Evolutionary conservation across 2,329 filamentous ascomycete genomes (phyloP).

Genomic region (Pseudogymnoascus sp.): DNA sequence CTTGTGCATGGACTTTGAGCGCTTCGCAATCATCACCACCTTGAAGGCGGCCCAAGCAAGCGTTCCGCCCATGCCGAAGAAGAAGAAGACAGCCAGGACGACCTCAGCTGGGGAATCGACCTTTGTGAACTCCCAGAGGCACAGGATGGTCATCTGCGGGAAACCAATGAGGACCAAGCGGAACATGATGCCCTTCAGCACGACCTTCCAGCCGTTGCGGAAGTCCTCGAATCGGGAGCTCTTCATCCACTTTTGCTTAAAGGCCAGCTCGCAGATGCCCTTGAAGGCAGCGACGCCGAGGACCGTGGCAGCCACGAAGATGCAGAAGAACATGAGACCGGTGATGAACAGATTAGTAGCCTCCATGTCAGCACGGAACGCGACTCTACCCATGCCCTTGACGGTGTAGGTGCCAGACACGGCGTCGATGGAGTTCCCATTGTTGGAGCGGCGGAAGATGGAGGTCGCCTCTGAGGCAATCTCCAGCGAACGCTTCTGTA

Average conservation of each 20-base stretch:
- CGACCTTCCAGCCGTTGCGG: conserved; percentile 85
- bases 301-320: conserved; percentile 70
- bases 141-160: conserved; percentile 82
- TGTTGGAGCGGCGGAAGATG: conserved; percentile 36
- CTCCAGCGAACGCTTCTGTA: conserved; percentile 44
- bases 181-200: conserved; percentile 90
- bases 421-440: conserved; percentile 46
- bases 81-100: conserved; percentile 80
- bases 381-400: conserved; percentile 79
- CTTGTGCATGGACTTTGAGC: conserved; percentile 84
- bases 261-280: conserved; percentile 65
- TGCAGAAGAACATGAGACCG: conserved; percentile 77
- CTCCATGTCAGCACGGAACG: conserved; percentile 78
- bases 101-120: conserved; percentile 79
- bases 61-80: conserved; percentile 69
- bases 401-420: conserved; percentile 52
- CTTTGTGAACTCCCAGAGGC: conserved; percentile 86
- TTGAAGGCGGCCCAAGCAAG: conserved; percentile 83
- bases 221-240: conserved; percentile 84
- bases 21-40: conserved; percentile 79
- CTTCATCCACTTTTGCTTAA: conserved; percentile 70
- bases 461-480: conserved; percentile 25
- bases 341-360: conserved; percentile 90
- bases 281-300: conserved; percentile 72
- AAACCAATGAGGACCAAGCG: conserved; percentile 84